A percentile compares a stretch with the other conserved stretches of the same genome.
These are phyloP conservation scores for Phanerochaete sordida DNA, from an alignment of 768 basidiomycete species.

Conservation along the genomic window DNA sequence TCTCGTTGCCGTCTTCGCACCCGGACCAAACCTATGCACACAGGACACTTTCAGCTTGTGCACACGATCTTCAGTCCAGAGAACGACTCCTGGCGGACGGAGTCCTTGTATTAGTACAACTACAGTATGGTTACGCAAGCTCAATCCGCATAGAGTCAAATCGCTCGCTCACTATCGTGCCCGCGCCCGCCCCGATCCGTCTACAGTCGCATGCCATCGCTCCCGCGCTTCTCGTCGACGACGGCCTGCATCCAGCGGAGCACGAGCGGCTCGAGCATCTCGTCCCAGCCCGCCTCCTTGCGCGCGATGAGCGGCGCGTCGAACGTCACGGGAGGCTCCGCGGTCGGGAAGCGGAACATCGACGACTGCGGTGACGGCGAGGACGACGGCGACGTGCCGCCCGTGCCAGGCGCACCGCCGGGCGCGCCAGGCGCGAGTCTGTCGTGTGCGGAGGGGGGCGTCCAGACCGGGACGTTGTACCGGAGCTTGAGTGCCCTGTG, in stretches of 20 bases:
- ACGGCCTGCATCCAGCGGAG: slow-evolving; percentile 65
- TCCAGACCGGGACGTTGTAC: slow-evolving; percentile 66
- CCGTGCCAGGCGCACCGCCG: slow-evolving; percentile 14
- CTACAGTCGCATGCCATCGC: neutral
- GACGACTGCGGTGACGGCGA: slow-evolving; percentile 30
- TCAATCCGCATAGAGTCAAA: neutral
- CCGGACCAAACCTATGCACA: too few relatives aligned
- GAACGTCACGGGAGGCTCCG: slow-evolving; percentile 54
- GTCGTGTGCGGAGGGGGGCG: slow-evolving; percentile 35
- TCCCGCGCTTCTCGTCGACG: slow-evolving; percentile 48
- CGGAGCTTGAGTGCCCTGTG: slow-evolving; percentile 76
- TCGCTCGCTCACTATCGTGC: neutral
- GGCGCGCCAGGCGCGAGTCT: slow-evolving; percentile 11
- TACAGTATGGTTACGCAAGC: neutral
- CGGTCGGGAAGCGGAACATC: slow-evolving; percentile 33
- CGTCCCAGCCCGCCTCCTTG: slow-evolving; percentile 76
- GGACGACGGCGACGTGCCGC: slow-evolving; percentile 15
- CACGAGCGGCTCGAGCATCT: slow-evolving; percentile 66
- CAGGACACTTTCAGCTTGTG: too few relatives aligned
- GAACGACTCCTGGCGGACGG: neutral
- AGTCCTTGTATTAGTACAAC: neutral
- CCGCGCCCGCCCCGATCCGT: neutral
- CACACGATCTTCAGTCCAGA: too few relatives aligned
- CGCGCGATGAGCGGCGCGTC: slow-evolving; percentile 72
- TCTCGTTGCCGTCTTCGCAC: too few relatives aligned